Percentiles rank a stretch among this genome's conserved stretches.
Evolutionary conservation across 306 rosid genomes (phyloP).

Genomic region (Ammopiptanthus mongolicus): DNA sequence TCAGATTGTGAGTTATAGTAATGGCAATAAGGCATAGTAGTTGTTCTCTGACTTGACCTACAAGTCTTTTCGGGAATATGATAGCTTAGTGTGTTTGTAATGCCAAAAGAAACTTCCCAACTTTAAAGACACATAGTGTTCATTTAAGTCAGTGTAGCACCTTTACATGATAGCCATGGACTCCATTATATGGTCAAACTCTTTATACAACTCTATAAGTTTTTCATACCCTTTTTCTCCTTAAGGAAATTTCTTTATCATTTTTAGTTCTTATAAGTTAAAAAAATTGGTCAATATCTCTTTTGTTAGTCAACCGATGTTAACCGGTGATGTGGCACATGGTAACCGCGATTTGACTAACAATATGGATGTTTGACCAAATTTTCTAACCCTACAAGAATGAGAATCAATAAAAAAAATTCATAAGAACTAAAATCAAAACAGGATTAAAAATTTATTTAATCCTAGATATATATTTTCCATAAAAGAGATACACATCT

Average conservation of each 20-base stretch:
- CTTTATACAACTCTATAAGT: neutral
- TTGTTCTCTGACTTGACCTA: conserved; percentile 1
- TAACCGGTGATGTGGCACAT: no score
- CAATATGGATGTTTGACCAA: no score
- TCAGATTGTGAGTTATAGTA: neutral
- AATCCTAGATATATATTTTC: neutral
- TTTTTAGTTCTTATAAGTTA: no score
- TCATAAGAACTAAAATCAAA: no score
- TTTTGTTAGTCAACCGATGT: no score
- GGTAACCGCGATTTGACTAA: no score
- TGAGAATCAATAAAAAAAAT: no score
- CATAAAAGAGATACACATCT: neutral
- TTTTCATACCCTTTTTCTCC: neutral
- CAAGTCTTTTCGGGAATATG: conserved; percentile 2
- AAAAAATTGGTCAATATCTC: no score
- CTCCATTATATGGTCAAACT: conserved; percentile 2
- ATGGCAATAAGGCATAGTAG: neutral
- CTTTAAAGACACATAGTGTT: neutral
- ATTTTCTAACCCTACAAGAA: no score
- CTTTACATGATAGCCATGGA: neutral
- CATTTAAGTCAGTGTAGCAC: neutral
- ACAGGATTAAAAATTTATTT: no score
- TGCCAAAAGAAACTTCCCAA: neutral
- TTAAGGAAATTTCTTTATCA: no score
- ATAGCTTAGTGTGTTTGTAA: neutral